A percentile compares a stretch with the other conserved stretches of the same genome.
These are phyloP conservation scores for Goniomonas avonlea DNA, from an alignment of 78 protist genomes.

Conservation along the genomic window DNA sequence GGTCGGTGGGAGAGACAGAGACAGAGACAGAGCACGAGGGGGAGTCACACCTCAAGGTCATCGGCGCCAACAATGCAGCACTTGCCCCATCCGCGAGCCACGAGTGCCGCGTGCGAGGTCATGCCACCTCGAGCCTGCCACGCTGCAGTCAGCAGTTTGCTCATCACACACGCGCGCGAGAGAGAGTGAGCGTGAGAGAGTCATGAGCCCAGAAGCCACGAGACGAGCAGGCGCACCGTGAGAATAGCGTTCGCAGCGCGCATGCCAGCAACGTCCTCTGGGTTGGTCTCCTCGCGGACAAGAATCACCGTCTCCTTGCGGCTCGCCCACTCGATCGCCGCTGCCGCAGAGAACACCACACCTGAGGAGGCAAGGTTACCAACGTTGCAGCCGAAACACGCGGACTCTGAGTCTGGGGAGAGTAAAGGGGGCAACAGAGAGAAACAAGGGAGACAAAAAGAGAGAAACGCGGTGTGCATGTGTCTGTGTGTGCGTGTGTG, in stretches of 20 bases:
- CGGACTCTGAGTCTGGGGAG: too few relatives aligned
- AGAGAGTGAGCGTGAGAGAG: too few relatives aligned
- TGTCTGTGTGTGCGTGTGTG: too few relatives aligned
- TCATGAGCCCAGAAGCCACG: too few relatives aligned
- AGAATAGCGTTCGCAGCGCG: slow-evolving; percentile 50
- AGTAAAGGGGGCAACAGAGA: too few relatives aligned
- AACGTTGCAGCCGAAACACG: too few relatives aligned
- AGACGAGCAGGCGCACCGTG: slow-evolving; percentile 68
- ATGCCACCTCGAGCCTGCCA: neutral
- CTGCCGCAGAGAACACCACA: slow-evolving; percentile 44
- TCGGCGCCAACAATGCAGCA: slow-evolving; percentile 59
- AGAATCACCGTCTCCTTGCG: slow-evolving; percentile 42
- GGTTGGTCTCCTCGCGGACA: slow-evolving; percentile 69
- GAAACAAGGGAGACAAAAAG: too few relatives aligned
- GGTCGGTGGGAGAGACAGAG: neutral
- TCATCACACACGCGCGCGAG: too few relatives aligned
- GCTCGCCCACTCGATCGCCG: neutral
- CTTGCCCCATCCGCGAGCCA: slow-evolving; percentile 77
- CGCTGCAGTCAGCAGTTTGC: too few relatives aligned
- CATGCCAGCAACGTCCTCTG: slow-evolving; percentile 79
- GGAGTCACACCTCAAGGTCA: neutral
- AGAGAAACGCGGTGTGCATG: too few relatives aligned
- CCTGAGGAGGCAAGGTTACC: too few relatives aligned
- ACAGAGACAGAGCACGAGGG: too few relatives aligned
- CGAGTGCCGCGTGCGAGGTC: slow-evolving; percentile 65